phyloP scores from a whole-genome alignment of 2,329 filamentous ascomycete species.

The Harringtonia aguacate region DNA sequence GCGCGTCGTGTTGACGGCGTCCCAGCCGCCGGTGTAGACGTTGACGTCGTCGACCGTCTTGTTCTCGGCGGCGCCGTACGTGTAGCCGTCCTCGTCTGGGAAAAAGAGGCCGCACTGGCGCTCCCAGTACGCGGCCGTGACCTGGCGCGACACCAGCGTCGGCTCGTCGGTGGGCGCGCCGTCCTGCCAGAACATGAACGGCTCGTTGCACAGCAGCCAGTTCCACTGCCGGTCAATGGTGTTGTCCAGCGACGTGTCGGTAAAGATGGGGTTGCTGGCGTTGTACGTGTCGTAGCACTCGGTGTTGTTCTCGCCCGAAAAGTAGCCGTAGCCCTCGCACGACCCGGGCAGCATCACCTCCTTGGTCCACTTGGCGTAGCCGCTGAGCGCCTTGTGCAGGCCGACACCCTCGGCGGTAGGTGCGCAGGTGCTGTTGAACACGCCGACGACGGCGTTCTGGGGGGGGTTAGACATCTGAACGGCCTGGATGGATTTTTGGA shows the following conservation, averaged over 20 bases:
- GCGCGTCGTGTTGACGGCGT: constrained; percentile 26
- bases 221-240: constrained; percentile 38
- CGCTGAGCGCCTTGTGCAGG: constrained; percentile 34
- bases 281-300: constrained; percentile 37
- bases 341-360: constrained; percentile 28
- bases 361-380: constrained; percentile 38
- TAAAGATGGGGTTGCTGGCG: constrained; percentile 27
- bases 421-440: constrained; percentile 27
- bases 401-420: constrained; percentile 40
- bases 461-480: too few species aligned
- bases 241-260: constrained; percentile 27
- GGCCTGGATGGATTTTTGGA: too few species aligned
- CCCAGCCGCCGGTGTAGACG: constrained; percentile 27
- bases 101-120: constrained; percentile 34
- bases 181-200: constrained; percentile 29
- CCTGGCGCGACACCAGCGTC: constrained; percentile 28
- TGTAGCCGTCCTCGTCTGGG: constrained; percentile 21
- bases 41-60: constrained; percentile 24
- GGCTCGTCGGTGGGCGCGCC: constrained; percentile 31
- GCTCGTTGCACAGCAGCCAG: constrained; percentile 45
- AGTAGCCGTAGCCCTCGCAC: constrained; percentile 36
- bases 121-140: constrained; percentile 27
- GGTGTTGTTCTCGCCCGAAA: constrained; percentile 28
- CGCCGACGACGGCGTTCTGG: constrained; percentile 25
- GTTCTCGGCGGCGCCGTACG: constrained; percentile 22